Evolutionary conservation across 2,329 filamentous ascomycete species (phyloP).

Genomic region (Alternaria ventricosa): DNA sequence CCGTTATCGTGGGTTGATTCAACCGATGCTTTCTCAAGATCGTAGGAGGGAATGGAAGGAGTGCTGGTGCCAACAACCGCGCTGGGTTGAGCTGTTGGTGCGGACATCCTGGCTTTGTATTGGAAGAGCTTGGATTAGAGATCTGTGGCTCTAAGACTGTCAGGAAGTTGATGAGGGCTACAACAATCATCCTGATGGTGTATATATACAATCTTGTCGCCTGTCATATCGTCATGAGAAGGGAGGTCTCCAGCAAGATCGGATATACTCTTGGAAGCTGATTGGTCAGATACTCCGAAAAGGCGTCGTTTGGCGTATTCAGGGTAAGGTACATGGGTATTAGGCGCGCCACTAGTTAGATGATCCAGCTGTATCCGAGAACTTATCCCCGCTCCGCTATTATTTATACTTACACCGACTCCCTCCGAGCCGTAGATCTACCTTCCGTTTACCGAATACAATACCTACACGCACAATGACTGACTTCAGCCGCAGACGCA

Average conservation of each 20-base stretch:
- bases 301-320: background rate
- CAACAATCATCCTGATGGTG: background rate
- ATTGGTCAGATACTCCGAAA: background rate
- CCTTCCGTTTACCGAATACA: no score
- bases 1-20: background rate
- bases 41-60: background rate
- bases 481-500: constrained; percentile 42
- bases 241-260: constrained; percentile 18
- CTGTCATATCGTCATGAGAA: constrained; percentile 13
- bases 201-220: background rate
- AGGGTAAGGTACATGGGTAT: background rate
- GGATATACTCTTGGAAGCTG: background rate
- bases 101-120: background rate
- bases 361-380: background rate
- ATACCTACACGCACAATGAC: constrained; percentile 8
- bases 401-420: background rate
- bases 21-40: background rate
- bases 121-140: background rate
- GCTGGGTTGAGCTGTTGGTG: background rate
- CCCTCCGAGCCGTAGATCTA: no score
- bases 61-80: background rate
- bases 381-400: constrained; percentile 1
- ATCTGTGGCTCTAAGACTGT: background rate
- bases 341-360: background rate
- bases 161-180: background rate